Evolutionary conservation across 225 moss, liverwort and hornwort species (phyloP).

Genomic region (Pseudisothecium myosuroides): DNA sequence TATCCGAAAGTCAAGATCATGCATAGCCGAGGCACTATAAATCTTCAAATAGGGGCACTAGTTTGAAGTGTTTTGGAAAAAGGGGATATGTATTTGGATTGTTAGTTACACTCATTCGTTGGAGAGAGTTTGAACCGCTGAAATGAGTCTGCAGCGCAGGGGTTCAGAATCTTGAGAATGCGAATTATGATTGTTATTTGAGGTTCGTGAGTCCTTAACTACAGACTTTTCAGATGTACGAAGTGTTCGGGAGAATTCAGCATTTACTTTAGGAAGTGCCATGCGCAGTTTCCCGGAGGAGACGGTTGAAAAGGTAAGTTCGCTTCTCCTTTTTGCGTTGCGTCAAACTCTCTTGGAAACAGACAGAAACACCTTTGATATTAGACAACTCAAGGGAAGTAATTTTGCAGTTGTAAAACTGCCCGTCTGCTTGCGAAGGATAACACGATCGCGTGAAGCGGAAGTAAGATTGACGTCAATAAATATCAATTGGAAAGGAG

Average conservation of each 20-base stretch:
- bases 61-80: background rate
- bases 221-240: conserved; percentile 33
- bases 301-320: conserved; percentile 46
- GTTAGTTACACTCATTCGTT: background rate
- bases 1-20: conserved; percentile 33
- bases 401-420: background rate
- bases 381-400: background rate
- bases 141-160: background rate
- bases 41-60: background rate
- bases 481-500: background rate
- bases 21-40: background rate
- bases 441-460: background rate
- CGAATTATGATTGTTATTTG: background rate
- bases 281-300: conserved; percentile 55
- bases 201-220: conserved; percentile 7
- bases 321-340: background rate
- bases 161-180: background rate
- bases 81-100: background rate
- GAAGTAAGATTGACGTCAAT: background rate
- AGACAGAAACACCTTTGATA: background rate
- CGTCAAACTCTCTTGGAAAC: background rate
- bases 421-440: background rate
- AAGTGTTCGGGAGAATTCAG: conserved; percentile 69
- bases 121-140: background rate
- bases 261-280: conserved; percentile 61